phyloP scores from a whole-genome alignment of 495 filamentous ascomycete species.

The Niebla homalea region DNA sequence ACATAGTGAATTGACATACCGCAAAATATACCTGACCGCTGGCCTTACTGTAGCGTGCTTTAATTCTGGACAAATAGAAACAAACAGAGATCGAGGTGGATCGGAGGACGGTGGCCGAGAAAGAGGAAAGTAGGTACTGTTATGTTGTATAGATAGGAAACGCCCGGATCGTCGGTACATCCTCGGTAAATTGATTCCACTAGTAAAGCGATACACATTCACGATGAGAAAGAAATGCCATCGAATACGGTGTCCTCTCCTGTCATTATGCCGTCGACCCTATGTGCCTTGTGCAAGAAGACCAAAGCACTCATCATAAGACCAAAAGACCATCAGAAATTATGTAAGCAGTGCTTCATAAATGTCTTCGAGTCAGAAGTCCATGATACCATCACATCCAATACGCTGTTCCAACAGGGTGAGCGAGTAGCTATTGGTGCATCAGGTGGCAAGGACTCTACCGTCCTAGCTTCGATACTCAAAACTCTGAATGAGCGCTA shows the following conservation, averaged over 20 bases:
- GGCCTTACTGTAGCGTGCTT: too few species aligned
- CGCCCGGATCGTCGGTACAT: too few species aligned
- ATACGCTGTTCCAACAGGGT: slow-evolving; percentile 65
- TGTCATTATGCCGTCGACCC: slow-evolving; percentile 39
- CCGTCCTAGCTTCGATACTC: slow-evolving; percentile 83
- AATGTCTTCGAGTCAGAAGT: slow-evolving; percentile 80
- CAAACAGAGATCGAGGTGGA: too few species aligned
- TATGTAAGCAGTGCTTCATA: slow-evolving; percentile 84
- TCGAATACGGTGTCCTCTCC: neutral
- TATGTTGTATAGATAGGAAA: too few species aligned
- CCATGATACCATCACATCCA: slow-evolving; percentile 75
- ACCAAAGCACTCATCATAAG: slow-evolving; percentile 77
- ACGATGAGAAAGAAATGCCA: neutral
- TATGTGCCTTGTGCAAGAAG: slow-evolving; percentile 62
- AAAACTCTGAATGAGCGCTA: slow-evolving; percentile 90
- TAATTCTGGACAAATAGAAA: too few species aligned
- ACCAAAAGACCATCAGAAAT: slow-evolving; percentile 83
- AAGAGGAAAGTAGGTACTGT: too few species aligned
- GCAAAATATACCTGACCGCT: too few species aligned
- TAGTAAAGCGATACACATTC: too few species aligned
- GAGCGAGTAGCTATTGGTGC: slow-evolving; percentile 90
- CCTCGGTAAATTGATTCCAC: too few species aligned
- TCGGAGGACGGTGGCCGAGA: too few species aligned
- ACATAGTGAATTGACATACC: too few species aligned
- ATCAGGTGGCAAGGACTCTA: slow-evolving; percentile 95